A percentile compares a stretch with the other conserved stretches of the same genome.
phyloP scores from a whole-genome alignment of 306 rosid species.

The Begonia fuchsioides region DNA sequence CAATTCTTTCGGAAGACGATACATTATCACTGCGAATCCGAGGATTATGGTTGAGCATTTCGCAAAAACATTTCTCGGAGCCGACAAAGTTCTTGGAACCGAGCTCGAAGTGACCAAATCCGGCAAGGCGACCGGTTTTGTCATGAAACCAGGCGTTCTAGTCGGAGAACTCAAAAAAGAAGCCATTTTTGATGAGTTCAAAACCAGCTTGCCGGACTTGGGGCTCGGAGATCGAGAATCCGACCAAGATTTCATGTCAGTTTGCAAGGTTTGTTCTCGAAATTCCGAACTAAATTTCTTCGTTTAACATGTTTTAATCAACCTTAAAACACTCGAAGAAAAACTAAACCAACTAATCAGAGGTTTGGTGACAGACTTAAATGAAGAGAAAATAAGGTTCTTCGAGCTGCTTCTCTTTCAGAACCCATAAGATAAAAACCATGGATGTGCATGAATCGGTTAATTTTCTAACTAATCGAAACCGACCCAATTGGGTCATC shows the following conservation, averaged over 20 bases:
- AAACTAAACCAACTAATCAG: too few relatives aligned
- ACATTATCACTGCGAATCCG: constrained; percentile 63
- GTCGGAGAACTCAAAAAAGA: constrained; percentile 58
- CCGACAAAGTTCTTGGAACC: constrained; percentile 71
- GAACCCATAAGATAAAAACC: too few relatives aligned
- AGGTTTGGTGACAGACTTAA: too few relatives aligned
- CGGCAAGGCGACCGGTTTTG: constrained; percentile 69
- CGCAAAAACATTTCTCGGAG: constrained; percentile 47
- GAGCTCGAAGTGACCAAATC: constrained; percentile 40
- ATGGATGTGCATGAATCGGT: too few relatives aligned
- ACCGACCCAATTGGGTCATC: too few relatives aligned
- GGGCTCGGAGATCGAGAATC: constrained; percentile 73
- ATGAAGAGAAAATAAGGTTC: too few relatives aligned
- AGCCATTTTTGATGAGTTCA: constrained; percentile 47
- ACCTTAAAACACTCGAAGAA: too few relatives aligned
- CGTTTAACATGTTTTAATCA: too few relatives aligned
- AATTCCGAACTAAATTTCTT: background rate
- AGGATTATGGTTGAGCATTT: constrained; percentile 81
- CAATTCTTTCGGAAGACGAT: constrained; percentile 63
- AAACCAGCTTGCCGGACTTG: constrained; percentile 46
- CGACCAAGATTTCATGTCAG: constrained; percentile 84
- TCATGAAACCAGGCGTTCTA: constrained; percentile 60
- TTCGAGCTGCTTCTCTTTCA: too few relatives aligned
- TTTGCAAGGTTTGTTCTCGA: constrained; percentile 62
- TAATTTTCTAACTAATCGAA: too few relatives aligned